Evolutionary conservation across 2,329 filamentous ascomycete species (phyloP).

Genomic region (Neoscytalidium dimidiatum): DNA sequence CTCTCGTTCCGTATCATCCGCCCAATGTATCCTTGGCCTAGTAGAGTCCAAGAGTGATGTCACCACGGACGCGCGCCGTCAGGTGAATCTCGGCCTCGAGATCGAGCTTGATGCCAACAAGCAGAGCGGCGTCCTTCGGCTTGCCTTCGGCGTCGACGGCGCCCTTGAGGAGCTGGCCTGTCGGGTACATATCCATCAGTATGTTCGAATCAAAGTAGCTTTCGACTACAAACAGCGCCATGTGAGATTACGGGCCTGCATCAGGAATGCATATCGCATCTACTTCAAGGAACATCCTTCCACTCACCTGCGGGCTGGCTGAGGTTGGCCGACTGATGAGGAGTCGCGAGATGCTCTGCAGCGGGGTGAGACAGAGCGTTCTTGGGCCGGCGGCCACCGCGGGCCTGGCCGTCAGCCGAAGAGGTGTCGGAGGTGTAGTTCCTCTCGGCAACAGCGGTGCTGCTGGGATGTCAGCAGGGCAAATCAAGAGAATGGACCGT

Average conservation of each 20-base stretch:
- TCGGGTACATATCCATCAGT: constrained; percentile 14
- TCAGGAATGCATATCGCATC: neutral
- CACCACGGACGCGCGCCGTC: constrained; percentile 61
- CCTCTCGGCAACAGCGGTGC: constrained; percentile 1
- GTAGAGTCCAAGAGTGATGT: constrained; percentile 62
- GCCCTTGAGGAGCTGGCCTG: constrained; percentile 59
- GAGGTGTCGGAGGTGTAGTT: constrained; percentile 15
- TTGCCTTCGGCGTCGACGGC: constrained; percentile 60
- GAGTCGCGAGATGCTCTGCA: constrained; percentile 3
- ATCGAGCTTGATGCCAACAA: constrained; percentile 65
- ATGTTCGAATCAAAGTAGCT: neutral
- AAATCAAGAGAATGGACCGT: neutral
- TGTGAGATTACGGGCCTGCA: neutral
- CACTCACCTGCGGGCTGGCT: constrained; percentile 18
- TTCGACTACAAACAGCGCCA: neutral
- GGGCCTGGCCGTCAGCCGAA: constrained; percentile 11
- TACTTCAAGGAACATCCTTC: neutral
- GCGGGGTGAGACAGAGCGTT: constrained; percentile 9
- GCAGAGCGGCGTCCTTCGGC: constrained; percentile 58
- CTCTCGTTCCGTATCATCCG: neutral
- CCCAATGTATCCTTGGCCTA: constrained; percentile 30
- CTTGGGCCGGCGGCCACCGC: constrained; percentile 17
- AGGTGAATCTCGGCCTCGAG: constrained; percentile 64
- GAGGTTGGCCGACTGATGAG: constrained; percentile 7
- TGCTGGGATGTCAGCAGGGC: neutral